A percentile compares a stretch with the other conserved stretches of the same genome.
Evolutionary conservation across 495 filamentous ascomycete species (phyloP).

Genomic region (Aspergillus taichungensis): DNA sequence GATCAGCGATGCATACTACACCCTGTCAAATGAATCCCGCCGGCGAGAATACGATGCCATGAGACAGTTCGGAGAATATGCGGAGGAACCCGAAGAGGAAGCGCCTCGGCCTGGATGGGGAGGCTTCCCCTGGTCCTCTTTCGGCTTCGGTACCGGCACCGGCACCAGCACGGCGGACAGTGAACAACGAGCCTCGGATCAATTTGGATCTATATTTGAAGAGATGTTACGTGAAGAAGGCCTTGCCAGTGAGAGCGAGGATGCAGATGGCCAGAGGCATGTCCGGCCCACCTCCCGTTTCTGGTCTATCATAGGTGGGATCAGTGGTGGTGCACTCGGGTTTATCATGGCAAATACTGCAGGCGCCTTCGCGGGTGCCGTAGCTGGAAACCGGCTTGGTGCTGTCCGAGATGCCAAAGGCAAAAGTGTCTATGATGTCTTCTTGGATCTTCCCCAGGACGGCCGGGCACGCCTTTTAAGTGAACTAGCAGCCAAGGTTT

Average conservation of each 20-base stretch:
- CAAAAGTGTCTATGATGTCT: constrained; percentile 93
- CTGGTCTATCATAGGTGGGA: constrained; percentile 76
- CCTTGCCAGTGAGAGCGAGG: constrained; percentile 52
- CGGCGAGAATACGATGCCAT: constrained; percentile 84
- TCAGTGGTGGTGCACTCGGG: constrained; percentile 83
- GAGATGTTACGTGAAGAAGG: constrained; percentile 97
- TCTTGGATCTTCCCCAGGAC: constrained; percentile 66
- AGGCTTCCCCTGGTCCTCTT: constrained; percentile 53
- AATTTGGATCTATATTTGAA: constrained; percentile 90
- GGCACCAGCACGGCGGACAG: constrained; percentile 14
- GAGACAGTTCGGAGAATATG: constrained; percentile 44
- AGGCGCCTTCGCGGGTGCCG: constrained; percentile 79
- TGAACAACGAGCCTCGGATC: constrained; percentile 52
- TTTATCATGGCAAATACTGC: constrained; percentile 93
- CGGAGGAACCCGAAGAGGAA: constrained; percentile 53
- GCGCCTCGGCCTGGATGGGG: constrained; percentile 40
- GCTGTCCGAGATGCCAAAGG: constrained; percentile 81
- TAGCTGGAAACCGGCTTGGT: constrained; percentile 85
- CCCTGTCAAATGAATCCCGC: constrained; percentile 69
- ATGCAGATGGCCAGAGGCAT: constrained; percentile 13
- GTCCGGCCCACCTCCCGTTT: constrained; percentile 59
- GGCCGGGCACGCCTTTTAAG: constrained; percentile 72
- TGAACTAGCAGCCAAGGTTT: constrained; percentile 65
- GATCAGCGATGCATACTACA: constrained; percentile 97
- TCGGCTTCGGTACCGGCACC: constrained; percentile 43